Evolutionary conservation across 1,139 yeast species (phyloP).

Genomic region (Nakaseomyces delphensis): DNA sequence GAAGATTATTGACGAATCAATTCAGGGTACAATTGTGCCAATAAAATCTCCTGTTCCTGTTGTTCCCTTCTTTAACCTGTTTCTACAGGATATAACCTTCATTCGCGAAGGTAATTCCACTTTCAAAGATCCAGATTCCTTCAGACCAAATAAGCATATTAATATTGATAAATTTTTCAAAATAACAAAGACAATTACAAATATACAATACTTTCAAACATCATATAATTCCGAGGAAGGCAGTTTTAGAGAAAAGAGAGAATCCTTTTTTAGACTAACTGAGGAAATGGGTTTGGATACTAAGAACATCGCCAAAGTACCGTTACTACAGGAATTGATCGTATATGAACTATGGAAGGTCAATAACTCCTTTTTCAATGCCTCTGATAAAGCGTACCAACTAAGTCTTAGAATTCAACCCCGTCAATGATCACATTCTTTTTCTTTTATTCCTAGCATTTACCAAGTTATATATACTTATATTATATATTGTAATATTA

Average conservation of each 20-base stretch:
- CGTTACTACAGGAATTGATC: slow-evolving; percentile 48
- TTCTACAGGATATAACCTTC: slow-evolving; percentile 79
- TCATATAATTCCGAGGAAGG: slow-evolving; percentile 37
- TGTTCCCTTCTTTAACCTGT: slow-evolving; percentile 79
- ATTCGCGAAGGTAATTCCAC: slow-evolving; percentile 81
- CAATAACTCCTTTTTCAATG: slow-evolving; percentile 48
- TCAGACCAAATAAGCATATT: slow-evolving; percentile 40
- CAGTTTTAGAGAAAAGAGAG: slow-evolving; percentile 18
- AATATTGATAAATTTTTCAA: slow-evolving; percentile 78
- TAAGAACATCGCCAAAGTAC: slow-evolving; percentile 24
- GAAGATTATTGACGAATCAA: slow-evolving; percentile 38
- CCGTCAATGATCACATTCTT: slow-evolving; percentile 5
- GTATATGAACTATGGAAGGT: slow-evolving; percentile 65
- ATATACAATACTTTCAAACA: slow-evolving; percentile 67
- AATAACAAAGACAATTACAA: slow-evolving; percentile 66
- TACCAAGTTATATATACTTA: background rate
- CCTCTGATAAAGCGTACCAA: slow-evolving; percentile 64
- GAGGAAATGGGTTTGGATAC: slow-evolving; percentile 26
- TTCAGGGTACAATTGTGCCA: slow-evolving; percentile 29
- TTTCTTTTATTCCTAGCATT: background rate
- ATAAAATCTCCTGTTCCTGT: slow-evolving; percentile 53
- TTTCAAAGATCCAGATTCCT: slow-evolving; percentile 51
- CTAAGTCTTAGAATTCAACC: slow-evolving; percentile 43
- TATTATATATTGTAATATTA: background rate
- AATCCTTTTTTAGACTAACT: slow-evolving; percentile 30